phyloP scores from a whole-genome alignment of 139 green algal genomes.

The Haematococcus lacustris region DNA sequence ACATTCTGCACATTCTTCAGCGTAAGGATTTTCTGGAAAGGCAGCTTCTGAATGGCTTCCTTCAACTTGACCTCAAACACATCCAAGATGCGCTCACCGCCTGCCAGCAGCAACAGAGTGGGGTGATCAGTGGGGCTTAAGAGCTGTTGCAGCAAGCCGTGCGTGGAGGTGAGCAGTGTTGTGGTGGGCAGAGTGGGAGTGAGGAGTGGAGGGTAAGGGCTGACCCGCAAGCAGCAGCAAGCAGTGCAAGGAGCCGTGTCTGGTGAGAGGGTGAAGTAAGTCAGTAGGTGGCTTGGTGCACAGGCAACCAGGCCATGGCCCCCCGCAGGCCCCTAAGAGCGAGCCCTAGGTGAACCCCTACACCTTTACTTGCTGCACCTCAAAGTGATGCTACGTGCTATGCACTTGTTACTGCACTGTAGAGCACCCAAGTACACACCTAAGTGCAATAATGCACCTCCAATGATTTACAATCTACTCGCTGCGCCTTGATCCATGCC shows the following conservation, averaged over 20 bases:
- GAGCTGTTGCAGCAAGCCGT: background rate
- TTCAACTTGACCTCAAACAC: slow-evolving; percentile 91
- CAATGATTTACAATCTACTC: too few relatives aligned
- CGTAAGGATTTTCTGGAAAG: slow-evolving; percentile 81
- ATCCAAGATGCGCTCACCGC: slow-evolving; percentile 76
- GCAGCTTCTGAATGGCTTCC: slow-evolving; percentile 76
- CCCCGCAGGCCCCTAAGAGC: too few relatives aligned
- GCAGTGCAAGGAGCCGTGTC: background rate
- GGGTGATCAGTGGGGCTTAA: background rate
- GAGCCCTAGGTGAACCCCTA: too few relatives aligned
- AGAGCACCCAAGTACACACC: too few relatives aligned
- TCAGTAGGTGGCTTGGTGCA: too few relatives aligned
- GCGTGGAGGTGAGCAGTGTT: background rate
- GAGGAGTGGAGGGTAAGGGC: background rate
- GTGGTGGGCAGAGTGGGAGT: background rate
- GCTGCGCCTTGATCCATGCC: too few relatives aligned
- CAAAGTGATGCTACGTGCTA: too few relatives aligned
- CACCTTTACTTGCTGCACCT: too few relatives aligned
- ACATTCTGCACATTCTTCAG: slow-evolving; percentile 60
- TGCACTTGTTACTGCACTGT: too few relatives aligned
- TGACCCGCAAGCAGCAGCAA: background rate
- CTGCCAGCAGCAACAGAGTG: slow-evolving; percentile 19
- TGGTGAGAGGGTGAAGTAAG: too few relatives aligned
- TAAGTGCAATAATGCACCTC: too few relatives aligned
- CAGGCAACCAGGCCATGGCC: too few relatives aligned